Base-by-base conservation (phyloP, 106 monocot species). In the Apostasia shenzhenica region DNA sequence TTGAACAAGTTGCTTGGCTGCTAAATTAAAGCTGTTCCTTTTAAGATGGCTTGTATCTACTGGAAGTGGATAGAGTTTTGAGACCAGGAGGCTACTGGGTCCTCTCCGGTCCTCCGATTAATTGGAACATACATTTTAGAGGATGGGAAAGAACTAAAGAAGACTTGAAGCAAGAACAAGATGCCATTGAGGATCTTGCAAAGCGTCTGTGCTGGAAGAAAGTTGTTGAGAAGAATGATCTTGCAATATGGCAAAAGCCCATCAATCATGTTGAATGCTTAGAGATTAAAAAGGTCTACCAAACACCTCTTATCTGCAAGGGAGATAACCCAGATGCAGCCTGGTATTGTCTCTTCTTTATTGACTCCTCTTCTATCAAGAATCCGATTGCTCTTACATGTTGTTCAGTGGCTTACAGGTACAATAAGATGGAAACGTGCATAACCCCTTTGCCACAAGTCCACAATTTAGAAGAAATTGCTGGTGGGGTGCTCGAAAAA, bases 241-340 rank as follows among this genome's bases (percentile, higher is more conserved):
- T 73, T 61, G 78, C 72, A 11, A 65, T 73, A 13, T 78, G 72
- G 78, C 78, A 78, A 14, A 78, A 78, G 46, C 78, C 78, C 61
- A 61, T 78, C 37, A 73, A 78, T 48, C 72, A 78, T 67, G 46
- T 72, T 12, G 67, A 78, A 8, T 78, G 78, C 67, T 66, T 58
- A n/a, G 14, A 77, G 64, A 62, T 43, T 40, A 55, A 66, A 6
- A 66, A 71, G 37, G 48, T 54, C 13, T 46, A 54, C 47, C 66
- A 78, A 61, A 68, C 66, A 38, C 78, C 72, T 11, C 72, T 60
- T 10, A 72, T 78, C 47, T 78, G 78, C 73, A 73, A 68, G 67
- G 60, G 51, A 10, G 52, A 55, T 61, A 78, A 68, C 55, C 71
- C 72, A 45, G 78, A 78, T 68, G 72, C 67, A 54, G 78, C 72